Evolutionary conservation across 371 early-diverging fungal genomes (phyloP).

Genomic region (Dinochytrium kinnereticum): DNA sequence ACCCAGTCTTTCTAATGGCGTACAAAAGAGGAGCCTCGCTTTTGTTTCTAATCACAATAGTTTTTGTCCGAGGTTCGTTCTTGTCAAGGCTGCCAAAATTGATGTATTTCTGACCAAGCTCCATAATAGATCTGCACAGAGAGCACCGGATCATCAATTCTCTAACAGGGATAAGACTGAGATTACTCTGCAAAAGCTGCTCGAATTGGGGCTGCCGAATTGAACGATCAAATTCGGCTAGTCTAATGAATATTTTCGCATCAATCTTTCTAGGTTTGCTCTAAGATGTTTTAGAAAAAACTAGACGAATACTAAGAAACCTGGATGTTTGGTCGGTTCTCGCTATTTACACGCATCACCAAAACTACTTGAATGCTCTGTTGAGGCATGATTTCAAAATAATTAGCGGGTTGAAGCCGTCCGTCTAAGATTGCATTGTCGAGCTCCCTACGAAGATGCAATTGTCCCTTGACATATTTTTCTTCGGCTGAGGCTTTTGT

Average conservation of each 20-base stretch:
- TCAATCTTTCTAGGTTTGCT: slow-evolving; percentile 83
- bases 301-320: no score
- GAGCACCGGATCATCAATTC: slow-evolving; percentile 88
- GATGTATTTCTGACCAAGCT: slow-evolving; percentile 94
- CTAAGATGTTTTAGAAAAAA: no score
- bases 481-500: slow-evolving; percentile 80
- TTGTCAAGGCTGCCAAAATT: slow-evolving; percentile 93
- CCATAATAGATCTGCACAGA: slow-evolving; percentile 86
- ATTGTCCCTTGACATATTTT: slow-evolving; percentile 74
- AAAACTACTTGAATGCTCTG: slow-evolving; percentile 75
- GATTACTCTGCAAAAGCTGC: slow-evolving; percentile 63
- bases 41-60: slow-evolving; percentile 89
- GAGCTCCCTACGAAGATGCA: slow-evolving; percentile 78
- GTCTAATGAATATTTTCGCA: slow-evolving; percentile 74
- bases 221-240: slow-evolving; percentile 80
- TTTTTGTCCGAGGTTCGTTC: slow-evolving; percentile 85
- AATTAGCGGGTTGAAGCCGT: slow-evolving; percentile 67
- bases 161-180: slow-evolving; percentile 81
- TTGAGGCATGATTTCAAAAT: slow-evolving; percentile 74
- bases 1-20: slow-evolving; percentile 93
- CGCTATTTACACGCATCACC: slow-evolving; percentile 69
- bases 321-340: slow-evolving; percentile 43
- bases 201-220: slow-evolving; percentile 76
- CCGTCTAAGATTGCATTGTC: slow-evolving; percentile 72
- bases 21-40: slow-evolving; percentile 90